phyloP scores from a whole-genome alignment of 164 flowering plant genomes.

The Vitis amurensis region DNA sequence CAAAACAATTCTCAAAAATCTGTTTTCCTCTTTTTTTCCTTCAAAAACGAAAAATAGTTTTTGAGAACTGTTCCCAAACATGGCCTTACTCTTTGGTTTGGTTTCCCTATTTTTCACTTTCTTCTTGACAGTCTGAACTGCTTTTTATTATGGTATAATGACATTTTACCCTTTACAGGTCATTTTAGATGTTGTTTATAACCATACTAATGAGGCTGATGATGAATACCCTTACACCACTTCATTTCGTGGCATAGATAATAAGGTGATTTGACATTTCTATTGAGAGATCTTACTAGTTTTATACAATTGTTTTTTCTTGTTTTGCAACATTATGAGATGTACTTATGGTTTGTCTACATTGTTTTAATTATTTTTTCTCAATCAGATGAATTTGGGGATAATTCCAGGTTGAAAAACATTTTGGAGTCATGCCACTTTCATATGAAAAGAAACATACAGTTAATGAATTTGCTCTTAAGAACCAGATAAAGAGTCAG shows the following conservation, averaged over 20 bases:
- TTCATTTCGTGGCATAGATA: slow-evolving; percentile 96
- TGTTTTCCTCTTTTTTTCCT: not conserved
- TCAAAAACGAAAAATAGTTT: too few species aligned
- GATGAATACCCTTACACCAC: slow-evolving; percentile 81
- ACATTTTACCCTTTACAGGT: slow-evolving; percentile 48
- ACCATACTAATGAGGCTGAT: slow-evolving; percentile 97
- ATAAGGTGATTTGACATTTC: slow-evolving; percentile 57
- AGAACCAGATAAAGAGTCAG: too few species aligned
- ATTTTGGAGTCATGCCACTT: too few species aligned
- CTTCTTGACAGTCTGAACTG: not conserved
- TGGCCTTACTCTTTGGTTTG: not conserved
- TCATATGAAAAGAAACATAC: too few species aligned
- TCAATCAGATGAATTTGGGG: too few species aligned
- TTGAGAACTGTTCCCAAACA: too few species aligned
- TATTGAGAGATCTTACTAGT: not conserved
- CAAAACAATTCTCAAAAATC: too few species aligned
- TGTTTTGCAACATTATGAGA: not conserved
- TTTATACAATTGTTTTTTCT: not conserved
- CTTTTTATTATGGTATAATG: not conserved
- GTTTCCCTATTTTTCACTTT: not conserved
- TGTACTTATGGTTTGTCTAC: too few species aligned
- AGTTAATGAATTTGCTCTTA: too few species aligned
- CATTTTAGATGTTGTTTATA: slow-evolving; percentile 96
- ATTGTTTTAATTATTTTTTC: too few species aligned
- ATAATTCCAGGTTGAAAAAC: too few species aligned